Evolutionary conservation across 1,284 basidiomycete species (phyloP), one percentile per base, ranked within the genome.

Genomic region (Puccinia novopanici): DNA sequence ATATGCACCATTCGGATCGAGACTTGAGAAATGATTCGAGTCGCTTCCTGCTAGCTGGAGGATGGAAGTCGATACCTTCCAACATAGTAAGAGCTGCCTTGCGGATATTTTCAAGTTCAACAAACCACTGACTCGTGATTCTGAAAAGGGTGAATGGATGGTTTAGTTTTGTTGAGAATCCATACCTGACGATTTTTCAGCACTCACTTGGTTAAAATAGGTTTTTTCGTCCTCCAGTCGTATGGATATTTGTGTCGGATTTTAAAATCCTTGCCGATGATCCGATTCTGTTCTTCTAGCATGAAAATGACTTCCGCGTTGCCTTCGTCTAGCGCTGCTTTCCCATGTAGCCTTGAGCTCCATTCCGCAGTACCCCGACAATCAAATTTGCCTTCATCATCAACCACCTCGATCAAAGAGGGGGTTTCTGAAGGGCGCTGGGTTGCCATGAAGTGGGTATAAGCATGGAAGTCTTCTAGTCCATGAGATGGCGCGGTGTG

Each of bases 1-100:
- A 99, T 81, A 99, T 98, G 85, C 97, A 99, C 97, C 97, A 99
- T 87, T 99, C 97, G 0, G 94, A 94, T 4, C 97, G 92, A 0
- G 91, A 92, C 3, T 88, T 88, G 48, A 98, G 88, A 85, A 95
- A 97, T 0, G 94, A 88, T 82, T 93, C 91, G 5, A 99, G 89
- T 2, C 95, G 91, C 76, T 91, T 92, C 37, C 91, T 91, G 8
- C 93, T 94, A 95, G 81, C 15, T 63, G 2, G 86, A 1, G 97
- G 96, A 80, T 91, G 90, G 86, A 98, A 98, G 0, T 88, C 84
- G 34, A 98, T 93, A 3, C 89, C 86, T 70, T 91, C 86, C 2
- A 99, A 88, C 0, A 94, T 92, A 22, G 87, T 84, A 37, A 95
- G 84, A 0, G 96, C 94, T 55, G 89, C 86, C 0, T 89, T 88